phyloP scores from a whole-genome alignment of 495 filamentous ascomycete genomes.

The Penicillium atrosanguineum region DNA sequence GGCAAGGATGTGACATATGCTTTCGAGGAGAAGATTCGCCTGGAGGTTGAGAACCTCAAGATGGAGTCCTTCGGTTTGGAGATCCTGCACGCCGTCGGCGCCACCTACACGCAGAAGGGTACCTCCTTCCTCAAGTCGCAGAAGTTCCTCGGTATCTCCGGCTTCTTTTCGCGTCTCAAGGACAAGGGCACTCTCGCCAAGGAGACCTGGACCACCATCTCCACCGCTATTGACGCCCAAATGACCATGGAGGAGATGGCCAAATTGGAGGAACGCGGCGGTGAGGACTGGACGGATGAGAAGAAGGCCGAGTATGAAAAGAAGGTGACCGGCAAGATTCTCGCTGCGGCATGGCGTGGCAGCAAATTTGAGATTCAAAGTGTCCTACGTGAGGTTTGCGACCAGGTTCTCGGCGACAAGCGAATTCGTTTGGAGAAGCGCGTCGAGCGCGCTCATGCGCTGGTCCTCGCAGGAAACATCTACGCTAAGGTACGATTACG shows the following conservation, averaged over 20 bases:
- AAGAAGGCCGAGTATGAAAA: slow-evolving; percentile 95
- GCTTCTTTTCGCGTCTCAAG: slow-evolving; percentile 90
- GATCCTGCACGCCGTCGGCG: slow-evolving; percentile 92
- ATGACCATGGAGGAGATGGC: slow-evolving; percentile 99
- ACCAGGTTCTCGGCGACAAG: slow-evolving; percentile 71
- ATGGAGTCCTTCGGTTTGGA: slow-evolving; percentile 99
- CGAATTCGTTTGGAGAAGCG: slow-evolving; percentile 78
- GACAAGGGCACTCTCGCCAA: slow-evolving; percentile 96
- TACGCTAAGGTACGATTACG: slow-evolving; percentile 68
- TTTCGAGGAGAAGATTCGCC: slow-evolving; percentile 89
- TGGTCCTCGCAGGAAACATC: slow-evolving; percentile 84
- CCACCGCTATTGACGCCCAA: slow-evolving; percentile 95
- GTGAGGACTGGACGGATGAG: slow-evolving; percentile 98
- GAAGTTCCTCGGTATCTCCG: slow-evolving; percentile 93
- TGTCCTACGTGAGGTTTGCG: slow-evolving; percentile 87
- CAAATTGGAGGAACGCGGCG: slow-evolving; percentile 88
- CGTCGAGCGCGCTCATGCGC: slow-evolving; percentile 82
- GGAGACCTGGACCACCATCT: slow-evolving; percentile 97
- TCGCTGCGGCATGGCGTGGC: slow-evolving; percentile 96
- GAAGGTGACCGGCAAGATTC: slow-evolving; percentile 93
- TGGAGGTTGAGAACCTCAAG: slow-evolving; percentile 96
- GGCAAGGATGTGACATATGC: slow-evolving; percentile 76
- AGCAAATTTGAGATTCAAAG: slow-evolving; percentile 98
- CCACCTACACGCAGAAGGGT: slow-evolving; percentile 83
- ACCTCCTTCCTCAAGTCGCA: slow-evolving; percentile 87